A percentile compares a stretch with the other conserved stretches of the same genome.
Evolutionary conservation across 108 stramenopile species (phyloP).

Genomic region (Skeletonema costatum): DNA sequence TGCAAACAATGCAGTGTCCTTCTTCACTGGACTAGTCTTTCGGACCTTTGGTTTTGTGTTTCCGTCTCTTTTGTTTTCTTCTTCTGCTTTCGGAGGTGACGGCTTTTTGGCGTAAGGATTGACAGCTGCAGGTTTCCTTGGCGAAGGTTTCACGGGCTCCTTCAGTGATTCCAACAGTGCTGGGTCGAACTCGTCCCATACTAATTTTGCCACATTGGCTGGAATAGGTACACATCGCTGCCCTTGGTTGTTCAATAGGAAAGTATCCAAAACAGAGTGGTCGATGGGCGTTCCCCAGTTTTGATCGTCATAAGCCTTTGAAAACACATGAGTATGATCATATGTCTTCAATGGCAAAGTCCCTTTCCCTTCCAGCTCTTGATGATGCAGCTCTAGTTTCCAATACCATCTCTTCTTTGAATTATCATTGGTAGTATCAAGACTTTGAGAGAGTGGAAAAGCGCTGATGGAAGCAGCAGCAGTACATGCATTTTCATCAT

Average conservation of each 20-base stretch:
- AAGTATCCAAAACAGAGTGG: not conserved
- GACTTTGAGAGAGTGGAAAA: not conserved
- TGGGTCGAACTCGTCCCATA: not conserved
- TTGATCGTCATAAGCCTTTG: not conserved
- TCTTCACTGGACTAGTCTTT: not conserved
- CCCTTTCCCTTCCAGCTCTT: not conserved
- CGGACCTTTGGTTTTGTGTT: not conserved
- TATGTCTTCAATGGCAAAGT: not conserved
- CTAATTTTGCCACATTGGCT: not conserved
- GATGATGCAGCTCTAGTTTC: not conserved
- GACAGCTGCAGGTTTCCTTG: not conserved
- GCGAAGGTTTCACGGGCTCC: not conserved
- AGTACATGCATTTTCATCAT: not conserved
- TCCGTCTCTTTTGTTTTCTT: not conserved
- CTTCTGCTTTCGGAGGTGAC: not conserved
- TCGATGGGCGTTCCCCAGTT: not conserved
- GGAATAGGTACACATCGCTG: not conserved
- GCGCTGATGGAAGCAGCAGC: not conserved
- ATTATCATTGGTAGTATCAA: not conserved
- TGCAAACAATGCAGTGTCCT: not conserved
- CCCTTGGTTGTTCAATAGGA: not conserved
- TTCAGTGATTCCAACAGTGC: not conserved
- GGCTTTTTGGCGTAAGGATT: not conserved
- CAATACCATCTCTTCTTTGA: not conserved
- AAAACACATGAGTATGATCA: not conserved